phyloP scores from a whole-genome alignment of 441 rosid genomes.

The Aquilaria agallochum region DNA sequence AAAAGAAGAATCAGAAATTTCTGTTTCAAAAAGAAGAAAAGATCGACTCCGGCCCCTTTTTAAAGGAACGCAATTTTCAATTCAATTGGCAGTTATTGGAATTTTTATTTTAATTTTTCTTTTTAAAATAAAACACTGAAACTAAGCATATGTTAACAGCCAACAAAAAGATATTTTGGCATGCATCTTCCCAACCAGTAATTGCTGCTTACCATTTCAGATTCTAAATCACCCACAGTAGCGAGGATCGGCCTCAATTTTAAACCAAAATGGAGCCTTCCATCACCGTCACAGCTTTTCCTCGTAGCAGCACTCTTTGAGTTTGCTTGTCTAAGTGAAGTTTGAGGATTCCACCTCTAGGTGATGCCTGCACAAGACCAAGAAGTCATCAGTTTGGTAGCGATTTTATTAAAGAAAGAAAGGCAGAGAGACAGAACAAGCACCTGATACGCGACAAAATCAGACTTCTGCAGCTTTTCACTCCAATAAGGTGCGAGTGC shows the following conservation, averaged over 20 bases:
- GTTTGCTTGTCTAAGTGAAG: slow-evolving; percentile 47
- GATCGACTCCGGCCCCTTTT: too few species aligned
- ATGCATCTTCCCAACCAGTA: too few species aligned
- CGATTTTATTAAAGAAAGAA: background rate
- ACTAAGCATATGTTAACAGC: too few species aligned
- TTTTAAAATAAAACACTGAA: too few species aligned
- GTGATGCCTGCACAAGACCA: slow-evolving; percentile 49
- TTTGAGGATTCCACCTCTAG: slow-evolving; percentile 53
- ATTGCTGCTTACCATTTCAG: too few species aligned
- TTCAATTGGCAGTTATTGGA: too few species aligned
- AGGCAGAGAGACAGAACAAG: background rate
- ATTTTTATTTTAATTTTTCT: too few species aligned
- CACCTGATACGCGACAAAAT: slow-evolving; percentile 59
- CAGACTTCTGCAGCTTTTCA: slow-evolving; percentile 54
- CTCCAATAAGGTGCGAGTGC: slow-evolving; percentile 67
- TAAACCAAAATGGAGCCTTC: slow-evolving; percentile 62
- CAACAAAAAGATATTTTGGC: too few species aligned
- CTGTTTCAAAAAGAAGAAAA: too few species aligned
- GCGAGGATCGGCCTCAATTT: slow-evolving; percentile 4
- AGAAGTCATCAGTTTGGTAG: background rate
- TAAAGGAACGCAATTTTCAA: too few species aligned
- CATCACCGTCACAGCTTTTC: slow-evolving; percentile 71
- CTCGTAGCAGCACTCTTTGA: slow-evolving; percentile 54
- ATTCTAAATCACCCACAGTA: too few species aligned
- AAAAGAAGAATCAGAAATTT: too few species aligned